Conservation (phyloP, 176 grass and related monocot species). For the Carex pumila region DNA sequence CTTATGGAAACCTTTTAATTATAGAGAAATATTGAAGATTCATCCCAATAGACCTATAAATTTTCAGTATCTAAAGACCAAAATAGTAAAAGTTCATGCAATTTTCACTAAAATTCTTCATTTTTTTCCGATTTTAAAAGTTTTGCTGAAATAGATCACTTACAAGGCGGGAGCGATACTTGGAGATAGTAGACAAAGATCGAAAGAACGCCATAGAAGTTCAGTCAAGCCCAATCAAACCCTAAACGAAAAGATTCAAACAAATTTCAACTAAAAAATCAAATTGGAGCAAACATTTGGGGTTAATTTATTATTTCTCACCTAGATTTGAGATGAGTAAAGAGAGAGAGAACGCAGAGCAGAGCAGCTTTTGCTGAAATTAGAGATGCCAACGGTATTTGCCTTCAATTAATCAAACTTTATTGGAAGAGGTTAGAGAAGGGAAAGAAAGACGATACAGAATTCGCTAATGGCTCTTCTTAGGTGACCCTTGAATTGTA, state of each 20-base stretch:
- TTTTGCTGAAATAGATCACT: conserved; percentile 7
- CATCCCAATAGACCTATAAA: neutral
- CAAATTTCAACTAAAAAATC: neutral
- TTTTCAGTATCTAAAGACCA: neutral
- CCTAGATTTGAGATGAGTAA: neutral
- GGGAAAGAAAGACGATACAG: neutral
- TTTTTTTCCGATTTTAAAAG: neutral
- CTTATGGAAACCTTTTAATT: too few species aligned
- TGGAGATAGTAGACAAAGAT: conserved; percentile 46
- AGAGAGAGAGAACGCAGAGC: neutral
- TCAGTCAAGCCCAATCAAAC: neutral
- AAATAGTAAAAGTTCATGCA: neutral
- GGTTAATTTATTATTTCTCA: neutral
- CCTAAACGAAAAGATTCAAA: neutral
- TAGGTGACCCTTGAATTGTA: neutral
- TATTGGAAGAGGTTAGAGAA: neutral
- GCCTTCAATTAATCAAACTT: neutral
- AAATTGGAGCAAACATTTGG: neutral
- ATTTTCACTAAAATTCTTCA: neutral
- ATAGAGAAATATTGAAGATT: too few species aligned
- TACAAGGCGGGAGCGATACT: conserved; percentile 61
- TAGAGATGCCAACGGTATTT: neutral
- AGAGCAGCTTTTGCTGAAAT: neutral
- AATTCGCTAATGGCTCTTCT: neutral
- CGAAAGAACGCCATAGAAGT: conserved; percentile 69